Percentiles rank a stretch among this genome's conserved stretches.
phyloP scores from a whole-genome alignment of 140 eudicot genomes.

The Eryngium alpinum region DNA sequence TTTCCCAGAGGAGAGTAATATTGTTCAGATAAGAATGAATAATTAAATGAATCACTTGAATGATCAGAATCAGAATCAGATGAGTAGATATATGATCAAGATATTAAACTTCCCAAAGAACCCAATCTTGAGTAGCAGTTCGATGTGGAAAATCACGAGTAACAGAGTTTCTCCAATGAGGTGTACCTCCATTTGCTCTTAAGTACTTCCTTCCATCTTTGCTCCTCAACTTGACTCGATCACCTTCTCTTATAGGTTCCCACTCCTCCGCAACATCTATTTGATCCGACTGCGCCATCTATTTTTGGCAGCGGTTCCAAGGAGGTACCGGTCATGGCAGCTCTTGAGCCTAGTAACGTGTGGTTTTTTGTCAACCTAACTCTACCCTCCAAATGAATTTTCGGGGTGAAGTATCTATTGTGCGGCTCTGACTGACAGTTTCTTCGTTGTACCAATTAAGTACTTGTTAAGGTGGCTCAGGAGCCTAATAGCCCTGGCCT shows the following conservation, averaged over 20 bases:
- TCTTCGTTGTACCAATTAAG: conserved; percentile 50
- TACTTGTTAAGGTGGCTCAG: conserved; percentile 66
- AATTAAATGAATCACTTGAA: conserved; percentile 30
- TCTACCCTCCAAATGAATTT: conserved; percentile 67
- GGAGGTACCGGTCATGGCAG: conserved; percentile 52
- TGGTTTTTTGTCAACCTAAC: conserved; percentile 34
- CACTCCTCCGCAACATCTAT: conserved; percentile 48
- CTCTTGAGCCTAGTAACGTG: conserved; percentile 60
- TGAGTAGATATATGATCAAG: neutral
- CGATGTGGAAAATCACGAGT: conserved; percentile 71
- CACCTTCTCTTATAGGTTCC: conserved; percentile 75
- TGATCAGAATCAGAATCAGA: conserved; percentile 17
- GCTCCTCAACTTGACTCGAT: conserved; percentile 44
- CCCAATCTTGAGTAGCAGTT: conserved; percentile 70
- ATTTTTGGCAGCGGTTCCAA: conserved; percentile 74
- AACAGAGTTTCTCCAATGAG: conserved; percentile 76
- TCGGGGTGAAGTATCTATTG: conserved; percentile 25
- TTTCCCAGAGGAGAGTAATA: neutral
- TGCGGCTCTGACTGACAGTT: conserved; percentile 53
- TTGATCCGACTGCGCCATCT: conserved; percentile 39
- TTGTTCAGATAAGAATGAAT: neutral
- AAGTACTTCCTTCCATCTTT: conserved; percentile 50
- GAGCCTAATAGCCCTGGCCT: conserved; percentile 54
- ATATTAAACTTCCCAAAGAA: conserved; percentile 63
- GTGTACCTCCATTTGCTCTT: conserved; percentile 73